A percentile compares a stretch with the other conserved stretches of the same genome.
phyloP scores from a whole-genome alignment of 1,284 basidiomycete genomes.

The Ceratobasidium papillatum region DNA sequence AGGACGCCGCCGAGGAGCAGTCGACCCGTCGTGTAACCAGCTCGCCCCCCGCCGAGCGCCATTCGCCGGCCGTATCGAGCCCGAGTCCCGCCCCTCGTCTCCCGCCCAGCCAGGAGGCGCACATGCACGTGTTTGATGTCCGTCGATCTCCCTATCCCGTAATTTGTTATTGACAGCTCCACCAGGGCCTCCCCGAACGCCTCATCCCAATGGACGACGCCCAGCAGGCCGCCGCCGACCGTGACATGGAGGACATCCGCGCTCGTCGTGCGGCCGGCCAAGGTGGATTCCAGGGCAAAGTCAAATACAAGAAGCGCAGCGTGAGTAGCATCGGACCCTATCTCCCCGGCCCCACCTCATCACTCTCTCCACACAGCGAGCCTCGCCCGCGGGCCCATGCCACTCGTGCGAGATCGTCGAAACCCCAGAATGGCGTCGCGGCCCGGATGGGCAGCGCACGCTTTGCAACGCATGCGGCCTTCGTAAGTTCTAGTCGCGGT shows the following conservation, averaged over 20 bases:
- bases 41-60: conserved; percentile 29
- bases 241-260: conserved; percentile 39
- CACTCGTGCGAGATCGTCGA: conserved; percentile 43
- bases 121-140: conserved; percentile 39
- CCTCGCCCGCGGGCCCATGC: conserved; percentile 42
- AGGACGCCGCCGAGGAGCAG: conserved; percentile 10
- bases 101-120: conserved; percentile 14
- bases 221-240: conserved; percentile 11
- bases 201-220: neutral
- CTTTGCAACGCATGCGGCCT: conserved; percentile 46
- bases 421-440: conserved; percentile 46
- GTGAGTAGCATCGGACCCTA: conserved; percentile 29
- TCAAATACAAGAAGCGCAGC: conserved; percentile 44
- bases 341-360: neutral
- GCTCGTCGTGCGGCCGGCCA: neutral
- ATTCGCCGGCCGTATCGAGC: neutral
- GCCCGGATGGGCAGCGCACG: conserved; percentile 44
- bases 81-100: neutral
- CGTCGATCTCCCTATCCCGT: neutral
- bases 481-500: conserved; percentile 33
- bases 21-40: neutral
- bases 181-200: conserved; percentile 23
- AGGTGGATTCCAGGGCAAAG: conserved; percentile 3
- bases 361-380: conserved; percentile 13
- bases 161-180: neutral